Percentiles rank a stretch among this genome's conserved stretches.
Conservation (phyloP, 805 yeast genomes). For the Ogataea degrootiae region DNA sequence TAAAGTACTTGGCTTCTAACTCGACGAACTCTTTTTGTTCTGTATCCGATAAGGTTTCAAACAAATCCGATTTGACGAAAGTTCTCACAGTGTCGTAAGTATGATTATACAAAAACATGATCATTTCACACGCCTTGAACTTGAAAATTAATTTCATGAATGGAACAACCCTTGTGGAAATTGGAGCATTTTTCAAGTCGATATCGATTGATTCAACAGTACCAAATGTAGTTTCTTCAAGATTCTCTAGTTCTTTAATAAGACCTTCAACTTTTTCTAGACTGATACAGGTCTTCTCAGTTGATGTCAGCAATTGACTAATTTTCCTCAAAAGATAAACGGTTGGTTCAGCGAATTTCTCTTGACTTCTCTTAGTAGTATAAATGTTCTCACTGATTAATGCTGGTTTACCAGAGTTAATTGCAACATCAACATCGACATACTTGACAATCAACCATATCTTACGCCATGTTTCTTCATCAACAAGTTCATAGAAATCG, state of each 20-base stretch:
- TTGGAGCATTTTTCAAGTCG: background rate
- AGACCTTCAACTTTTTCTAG: conserved; percentile 17
- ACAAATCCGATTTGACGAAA: conserved; percentile 8
- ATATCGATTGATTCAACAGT: conserved; percentile 7
- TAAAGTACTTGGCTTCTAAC: conserved; percentile 10
- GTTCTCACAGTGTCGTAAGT: conserved; percentile 7
- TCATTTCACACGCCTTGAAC: conserved; percentile 15
- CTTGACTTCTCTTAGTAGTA: background rate
- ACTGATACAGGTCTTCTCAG: background rate
- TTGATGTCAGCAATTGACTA: background rate
- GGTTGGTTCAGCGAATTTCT: background rate
- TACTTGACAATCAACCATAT: conserved; percentile 15
- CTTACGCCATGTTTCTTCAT: conserved; percentile 14
- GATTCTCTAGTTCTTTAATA: conserved; percentile 14
- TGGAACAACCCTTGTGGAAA: background rate
- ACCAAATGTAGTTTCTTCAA: conserved; percentile 6
- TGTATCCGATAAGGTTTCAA: conserved; percentile 4
- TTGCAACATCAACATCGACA: conserved; percentile 21
- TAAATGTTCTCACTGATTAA: conserved; percentile 2
- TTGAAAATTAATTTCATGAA: conserved; percentile 7
- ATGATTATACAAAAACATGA: conserved; percentile 19
- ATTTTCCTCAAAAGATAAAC: background rate
- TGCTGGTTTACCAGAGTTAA: conserved; percentile 21
- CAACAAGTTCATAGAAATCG: conserved; percentile 7
- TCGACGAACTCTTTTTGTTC: conserved; percentile 4